phyloP scores from a whole-genome alignment of 2,329 filamentous ascomycete genomes.

The Endocalyx cinctus region DNA sequence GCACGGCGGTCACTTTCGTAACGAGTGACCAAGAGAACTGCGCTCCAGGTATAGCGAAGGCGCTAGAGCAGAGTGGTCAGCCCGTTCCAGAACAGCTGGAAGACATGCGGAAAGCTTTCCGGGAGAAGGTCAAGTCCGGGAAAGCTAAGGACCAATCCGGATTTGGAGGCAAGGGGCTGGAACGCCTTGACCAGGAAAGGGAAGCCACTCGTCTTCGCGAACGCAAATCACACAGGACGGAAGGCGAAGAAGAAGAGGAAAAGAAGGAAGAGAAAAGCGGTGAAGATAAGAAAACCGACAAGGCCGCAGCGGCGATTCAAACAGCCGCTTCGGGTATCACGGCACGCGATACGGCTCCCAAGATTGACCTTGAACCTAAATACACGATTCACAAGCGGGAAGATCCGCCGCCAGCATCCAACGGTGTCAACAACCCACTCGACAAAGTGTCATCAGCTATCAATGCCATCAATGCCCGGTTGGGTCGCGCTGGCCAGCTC shows the following conservation, averaged over 20 bases:
- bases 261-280: conserved; percentile 65
- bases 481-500: conserved; percentile 84
- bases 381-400: conserved; percentile 71
- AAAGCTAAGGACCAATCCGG: conserved; percentile 86
- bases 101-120: conserved; percentile 67
- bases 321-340: conserved; percentile 56
- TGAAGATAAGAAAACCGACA: conserved; percentile 66
- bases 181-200: conserved; percentile 85
- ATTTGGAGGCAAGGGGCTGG: conserved; percentile 92
- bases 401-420: conserved; percentile 39
- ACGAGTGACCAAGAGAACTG: conserved; percentile 90
- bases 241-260: conserved; percentile 74
- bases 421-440: conserved; percentile 58
- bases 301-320: conserved; percentile 61
- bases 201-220: conserved; percentile 82
- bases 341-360: conserved; percentile 43
- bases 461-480: conserved; percentile 82
- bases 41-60: conserved; percentile 82
- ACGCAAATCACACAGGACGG: conserved; percentile 84
- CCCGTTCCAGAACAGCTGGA: conserved; percentile 66
- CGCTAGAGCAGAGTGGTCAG: conserved; percentile 86
- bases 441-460: conserved; percentile 89
- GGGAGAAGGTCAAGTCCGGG: conserved; percentile 86
- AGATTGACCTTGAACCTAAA: conserved; percentile 48
- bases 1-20: conserved; percentile 91